These are phyloP conservation scores for Globisporangium spinosum DNA, from an alignment of 352 stramenopile species.

Conservation along the genomic window DNA sequence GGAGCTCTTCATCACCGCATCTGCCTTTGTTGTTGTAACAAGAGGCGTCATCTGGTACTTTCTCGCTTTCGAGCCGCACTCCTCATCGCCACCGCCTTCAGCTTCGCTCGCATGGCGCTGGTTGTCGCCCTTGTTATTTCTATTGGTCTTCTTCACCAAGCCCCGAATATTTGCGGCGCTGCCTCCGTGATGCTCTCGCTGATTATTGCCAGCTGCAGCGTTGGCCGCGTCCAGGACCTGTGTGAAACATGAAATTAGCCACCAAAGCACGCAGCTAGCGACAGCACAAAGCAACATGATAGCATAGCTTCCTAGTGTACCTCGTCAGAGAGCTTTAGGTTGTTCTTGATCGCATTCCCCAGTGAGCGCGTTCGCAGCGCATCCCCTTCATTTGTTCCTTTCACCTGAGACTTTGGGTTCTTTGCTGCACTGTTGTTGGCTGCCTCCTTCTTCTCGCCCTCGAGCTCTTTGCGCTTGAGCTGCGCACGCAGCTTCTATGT, in stretches of 20 bases:
- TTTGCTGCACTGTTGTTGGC: conserved; percentile 9
- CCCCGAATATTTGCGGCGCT: neutral
- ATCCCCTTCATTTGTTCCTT: neutral
- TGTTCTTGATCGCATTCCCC: neutral
- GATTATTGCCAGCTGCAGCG: neutral
- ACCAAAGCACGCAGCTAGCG: neutral
- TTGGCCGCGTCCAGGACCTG: neutral
- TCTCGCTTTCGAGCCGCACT: too few relatives aligned
- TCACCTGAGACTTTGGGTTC: neutral
- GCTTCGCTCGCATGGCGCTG: neutral
- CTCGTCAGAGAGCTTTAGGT: conserved; percentile 6
- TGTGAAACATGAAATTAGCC: neutral
- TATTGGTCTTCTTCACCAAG: neutral
- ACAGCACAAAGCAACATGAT: neutral
- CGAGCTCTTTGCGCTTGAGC: conserved; percentile 31
- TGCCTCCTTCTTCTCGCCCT: conserved; percentile 13
- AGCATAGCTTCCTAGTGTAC: neutral
- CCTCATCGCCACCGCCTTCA: neutral
- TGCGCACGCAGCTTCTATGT: conserved; percentile 38
- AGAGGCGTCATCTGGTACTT: too few relatives aligned
- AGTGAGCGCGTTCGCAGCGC: neutral
- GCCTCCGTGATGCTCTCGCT: neutral
- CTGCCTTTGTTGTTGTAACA: too few relatives aligned
- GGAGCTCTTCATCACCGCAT: too few relatives aligned
- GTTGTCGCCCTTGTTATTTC: neutral